Evolutionary conservation across 225 moss, liverwort and hornwort genomes (phyloP).

Genomic region (Anthoceros angustus): DNA sequence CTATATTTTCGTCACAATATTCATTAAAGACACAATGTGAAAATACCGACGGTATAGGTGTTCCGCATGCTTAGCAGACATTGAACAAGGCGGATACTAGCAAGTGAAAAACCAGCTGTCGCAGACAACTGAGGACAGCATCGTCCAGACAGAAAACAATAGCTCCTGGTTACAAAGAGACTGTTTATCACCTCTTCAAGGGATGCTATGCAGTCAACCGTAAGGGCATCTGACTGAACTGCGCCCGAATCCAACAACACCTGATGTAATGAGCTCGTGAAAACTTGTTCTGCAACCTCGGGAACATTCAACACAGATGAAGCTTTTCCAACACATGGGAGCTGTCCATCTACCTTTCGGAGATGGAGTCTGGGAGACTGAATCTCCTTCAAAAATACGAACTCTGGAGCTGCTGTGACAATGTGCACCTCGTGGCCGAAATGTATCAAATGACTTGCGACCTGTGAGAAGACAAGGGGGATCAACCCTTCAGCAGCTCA

Average conservation of each 20-base stretch:
- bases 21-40: too few relatives aligned
- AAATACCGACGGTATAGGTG: neutral
- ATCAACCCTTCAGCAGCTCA: neutral
- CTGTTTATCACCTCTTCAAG: constrained; percentile 32
- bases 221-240: constrained; percentile 71
- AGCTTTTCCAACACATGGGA: neutral
- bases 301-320: neutral
- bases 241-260: constrained; percentile 69
- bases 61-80: neutral
- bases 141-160: too few relatives aligned
- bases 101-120: too few relatives aligned
- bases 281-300: neutral
- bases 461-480: constrained; percentile 21
- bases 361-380: constrained; percentile 48
- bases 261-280: constrained; percentile 15
- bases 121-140: too few relatives aligned
- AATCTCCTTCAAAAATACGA: constrained; percentile 48
- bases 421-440: constrained; percentile 72
- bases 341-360: constrained; percentile 28
- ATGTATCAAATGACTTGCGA: constrained; percentile 45
- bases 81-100: neutral
- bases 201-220: constrained; percentile 63
- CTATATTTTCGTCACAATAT: too few relatives aligned
- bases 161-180: too few relatives aligned
- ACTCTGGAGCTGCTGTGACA: constrained; percentile 62